A percentile compares a stretch with the other conserved stretches of the same genome.
Conservation (phyloP, 768 basidiomycete species). For the Termitomyces sp. region DNA sequence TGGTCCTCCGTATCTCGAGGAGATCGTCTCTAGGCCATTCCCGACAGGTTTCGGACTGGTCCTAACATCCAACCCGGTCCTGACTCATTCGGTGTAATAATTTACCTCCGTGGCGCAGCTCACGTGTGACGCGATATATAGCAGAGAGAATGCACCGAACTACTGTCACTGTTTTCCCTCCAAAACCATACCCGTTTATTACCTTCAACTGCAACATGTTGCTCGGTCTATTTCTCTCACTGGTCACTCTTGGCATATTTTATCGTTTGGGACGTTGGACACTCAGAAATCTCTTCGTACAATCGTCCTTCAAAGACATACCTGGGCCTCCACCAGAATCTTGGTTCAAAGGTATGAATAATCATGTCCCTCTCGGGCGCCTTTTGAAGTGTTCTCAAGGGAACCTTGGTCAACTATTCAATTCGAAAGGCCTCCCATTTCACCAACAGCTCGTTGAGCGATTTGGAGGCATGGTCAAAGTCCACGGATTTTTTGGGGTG, state of each 20-base stretch:
- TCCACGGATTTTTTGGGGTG: constrained; percentile 44
- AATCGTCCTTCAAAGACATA: constrained; percentile 20
- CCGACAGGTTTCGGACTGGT: constrained; percentile 3
- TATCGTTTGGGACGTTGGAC: constrained; percentile 7
- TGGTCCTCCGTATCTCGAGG: neutral
- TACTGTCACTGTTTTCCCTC: neutral
- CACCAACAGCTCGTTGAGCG: constrained; percentile 30
- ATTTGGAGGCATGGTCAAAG: constrained; percentile 39
- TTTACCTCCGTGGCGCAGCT: constrained; percentile 8
- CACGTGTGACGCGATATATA: constrained; percentile 7
- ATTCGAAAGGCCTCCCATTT: constrained; percentile 35
- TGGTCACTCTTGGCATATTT: neutral
- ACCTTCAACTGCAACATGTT: neutral
- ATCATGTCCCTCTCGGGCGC: too few relatives aligned
- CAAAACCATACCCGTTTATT: neutral
- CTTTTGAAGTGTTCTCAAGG: constrained; percentile 17
- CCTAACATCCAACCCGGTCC: neutral
- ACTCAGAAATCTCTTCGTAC: constrained; percentile 3
- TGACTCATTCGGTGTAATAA: neutral
- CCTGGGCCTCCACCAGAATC: constrained; percentile 28
- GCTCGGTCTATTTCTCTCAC: neutral
- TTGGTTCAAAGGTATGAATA: constrained; percentile 26
- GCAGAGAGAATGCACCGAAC: neutral
- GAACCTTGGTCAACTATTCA: constrained; percentile 38
- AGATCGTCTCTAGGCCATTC: neutral